A percentile compares a stretch with the other conserved stretches of the same genome.
Evolutionary conservation across 78 protist genomes (phyloP).

Genomic region (Dictyostelium firmibasis): DNA sequence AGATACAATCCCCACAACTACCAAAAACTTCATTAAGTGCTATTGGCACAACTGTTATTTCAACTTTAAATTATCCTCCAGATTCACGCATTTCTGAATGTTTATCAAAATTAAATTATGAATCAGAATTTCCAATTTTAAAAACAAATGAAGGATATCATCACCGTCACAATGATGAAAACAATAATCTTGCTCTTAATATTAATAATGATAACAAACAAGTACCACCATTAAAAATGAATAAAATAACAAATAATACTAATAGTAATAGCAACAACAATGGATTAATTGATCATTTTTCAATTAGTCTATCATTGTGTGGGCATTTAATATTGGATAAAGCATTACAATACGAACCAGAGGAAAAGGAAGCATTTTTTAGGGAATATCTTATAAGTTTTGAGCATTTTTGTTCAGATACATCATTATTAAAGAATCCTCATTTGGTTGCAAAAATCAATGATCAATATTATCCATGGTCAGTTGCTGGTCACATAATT

Average conservation of each 20-base stretch:
- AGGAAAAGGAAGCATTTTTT: slow-evolving; percentile 64
- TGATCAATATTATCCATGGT: slow-evolving; percentile 77
- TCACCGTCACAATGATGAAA: background rate
- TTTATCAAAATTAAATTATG: background rate
- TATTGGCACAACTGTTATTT: background rate
- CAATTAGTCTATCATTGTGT: slow-evolving; percentile 43
- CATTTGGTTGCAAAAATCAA: slow-evolving; percentile 67
- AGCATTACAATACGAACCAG: slow-evolving; percentile 65
- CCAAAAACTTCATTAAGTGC: background rate
- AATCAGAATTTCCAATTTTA: slow-evolving; percentile 31
- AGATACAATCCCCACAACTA: background rate
- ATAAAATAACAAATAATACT: background rate
- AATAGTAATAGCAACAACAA: too few relatives aligned
- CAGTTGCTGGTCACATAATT: slow-evolving; percentile 78
- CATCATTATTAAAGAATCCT: slow-evolving; percentile 44
- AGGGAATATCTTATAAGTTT: slow-evolving; percentile 30
- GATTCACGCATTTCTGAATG: background rate
- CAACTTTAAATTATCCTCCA: background rate
- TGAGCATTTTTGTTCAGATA: slow-evolving; percentile 67
- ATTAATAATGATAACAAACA: background rate
- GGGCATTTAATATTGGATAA: slow-evolving; percentile 65
- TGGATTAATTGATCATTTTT: background rate
- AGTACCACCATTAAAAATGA: background rate
- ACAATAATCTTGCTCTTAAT: background rate
- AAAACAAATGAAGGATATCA: background rate